phyloP scores from a whole-genome alignment of 2,329 filamentous ascomycete species.

The Berkeleyomyces rouxiae region DNA sequence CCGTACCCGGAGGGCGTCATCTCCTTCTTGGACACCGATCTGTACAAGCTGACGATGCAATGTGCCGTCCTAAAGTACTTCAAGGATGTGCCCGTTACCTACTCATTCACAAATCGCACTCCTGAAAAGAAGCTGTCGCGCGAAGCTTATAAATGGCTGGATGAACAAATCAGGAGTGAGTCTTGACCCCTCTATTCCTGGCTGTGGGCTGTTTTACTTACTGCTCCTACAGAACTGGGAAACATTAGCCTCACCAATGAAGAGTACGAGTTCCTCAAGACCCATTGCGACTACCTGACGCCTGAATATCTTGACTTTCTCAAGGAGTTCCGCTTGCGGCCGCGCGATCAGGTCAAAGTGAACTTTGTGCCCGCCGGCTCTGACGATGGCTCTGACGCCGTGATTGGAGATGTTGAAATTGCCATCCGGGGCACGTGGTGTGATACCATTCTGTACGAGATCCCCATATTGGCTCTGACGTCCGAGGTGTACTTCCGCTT shows the following conservation, averaged over 20 bases:
- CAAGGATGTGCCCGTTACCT: slow-evolving; percentile 64
- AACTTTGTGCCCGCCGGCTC: slow-evolving; percentile 42
- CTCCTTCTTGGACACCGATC: slow-evolving; percentile 64
- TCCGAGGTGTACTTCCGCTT: slow-evolving; percentile 98
- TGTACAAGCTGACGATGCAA: slow-evolving; percentile 99
- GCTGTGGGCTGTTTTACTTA: slow-evolving; percentile 1
- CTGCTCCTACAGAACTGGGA: slow-evolving; percentile 47
- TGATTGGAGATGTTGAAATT: slow-evolving; percentile 60
- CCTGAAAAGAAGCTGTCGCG: slow-evolving; percentile 81
- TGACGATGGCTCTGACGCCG: slow-evolving; percentile 45
- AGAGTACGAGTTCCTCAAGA: slow-evolving; percentile 63
- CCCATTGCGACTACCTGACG: slow-evolving; percentile 66
- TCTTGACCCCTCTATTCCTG: slow-evolving; percentile 12
- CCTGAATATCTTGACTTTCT: slow-evolving; percentile 67
- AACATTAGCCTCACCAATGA: slow-evolving; percentile 64
- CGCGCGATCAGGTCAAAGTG: slow-evolving; percentile 60
- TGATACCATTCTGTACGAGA: slow-evolving; percentile 95
- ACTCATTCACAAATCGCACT: slow-evolving; percentile 89
- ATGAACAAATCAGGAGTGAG: slow-evolving; percentile 64
- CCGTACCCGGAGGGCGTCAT: slow-evolving; percentile 60
- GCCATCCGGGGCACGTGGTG: slow-evolving; percentile 71
- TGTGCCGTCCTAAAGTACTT: slow-evolving; percentile 90
- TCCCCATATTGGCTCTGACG: slow-evolving; percentile 76
- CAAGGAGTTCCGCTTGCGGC: slow-evolving; percentile 62
- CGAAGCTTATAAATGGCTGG: slow-evolving; percentile 69